Evolutionary conservation across 2,329 filamentous ascomycete species (phyloP), one percentile per base, ranked within the genome.

Genomic region (Fusarium sp.): DNA sequence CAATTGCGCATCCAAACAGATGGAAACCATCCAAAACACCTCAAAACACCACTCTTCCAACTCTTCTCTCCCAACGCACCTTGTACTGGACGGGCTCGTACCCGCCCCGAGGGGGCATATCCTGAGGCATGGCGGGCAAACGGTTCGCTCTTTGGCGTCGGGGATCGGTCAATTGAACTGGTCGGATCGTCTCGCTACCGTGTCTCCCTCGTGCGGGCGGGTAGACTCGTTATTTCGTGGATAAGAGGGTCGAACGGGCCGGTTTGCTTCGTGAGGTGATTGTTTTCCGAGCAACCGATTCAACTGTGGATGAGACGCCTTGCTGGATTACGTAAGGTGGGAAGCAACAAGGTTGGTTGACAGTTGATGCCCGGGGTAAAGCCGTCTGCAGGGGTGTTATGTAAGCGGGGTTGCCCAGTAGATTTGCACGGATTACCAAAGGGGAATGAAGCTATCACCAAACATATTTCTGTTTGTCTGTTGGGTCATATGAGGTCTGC

Each of bases 41-140:
- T n/a, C n/a, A n/a, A n/a, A n/a, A n/a, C n/a, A n/a, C n/a, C n/a
- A n/a, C n/a, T n/a, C n/a, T n/a, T n/a, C n/a, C n/a, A n/a, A n/a
- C n/a, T 2, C n/a, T n/a, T 20, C 33, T 12, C 35, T 64, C 22
- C 25, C 50, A 70, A 86, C 88, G 81, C 84, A 95, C 94, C 91
- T 97, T 97, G 89, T 98, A 99, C 87, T 99, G 97, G 77, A 99
- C 93, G 85, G 96, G 93, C 84, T 92, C 93, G 86, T 99, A 99
- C 89, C 97, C 97, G 88, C 96, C 97, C 82, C 86, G 84, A 79
- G 97, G 97, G 87, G 97, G 97, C 91, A 99, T 94, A 89, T 99
- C 97, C 90, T 98, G 95, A 88, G 94, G 92, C 96, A 98, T 98
- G 82, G 76, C 92, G 88, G 84, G 80, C 81, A 65, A 71, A 73